Conservation (phyloP, 2,329 filamentous ascomycete species). For the Neoascochyta sp. region DNA sequence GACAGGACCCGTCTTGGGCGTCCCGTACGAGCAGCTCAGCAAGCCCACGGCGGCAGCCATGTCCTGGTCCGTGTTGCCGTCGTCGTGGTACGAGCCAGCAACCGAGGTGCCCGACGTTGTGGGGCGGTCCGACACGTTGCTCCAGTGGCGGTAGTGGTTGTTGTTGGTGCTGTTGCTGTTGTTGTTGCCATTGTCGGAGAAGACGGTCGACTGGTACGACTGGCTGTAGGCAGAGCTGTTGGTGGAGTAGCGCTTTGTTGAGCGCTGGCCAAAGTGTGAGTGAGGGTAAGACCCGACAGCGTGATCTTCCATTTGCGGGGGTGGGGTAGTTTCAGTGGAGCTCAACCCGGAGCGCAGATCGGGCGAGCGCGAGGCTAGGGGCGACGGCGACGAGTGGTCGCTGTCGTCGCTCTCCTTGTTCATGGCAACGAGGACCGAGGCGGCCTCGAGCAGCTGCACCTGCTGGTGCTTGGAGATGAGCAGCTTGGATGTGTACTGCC, state of each 20-base stretch:
- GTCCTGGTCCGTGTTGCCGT: conserved; percentile 68
- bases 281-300: conserved; percentile 47
- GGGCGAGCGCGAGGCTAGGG: conserved; percentile 75
- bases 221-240: conserved; percentile 58
- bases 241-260: conserved; percentile 46
- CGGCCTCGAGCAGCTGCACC: conserved; percentile 93
- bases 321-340: conserved; percentile 89
- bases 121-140: conserved; percentile 66
- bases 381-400: conserved; percentile 78
- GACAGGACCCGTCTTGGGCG: conserved; percentile 63
- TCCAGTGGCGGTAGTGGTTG: conserved; percentile 66
- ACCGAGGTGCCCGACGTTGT: conserved; percentile 62
- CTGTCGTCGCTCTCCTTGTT: conserved; percentile 63
- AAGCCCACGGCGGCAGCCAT: conserved; percentile 87
- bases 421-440: conserved; percentile 94
- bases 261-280: conserved; percentile 32
- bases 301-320: conserved; percentile 68
- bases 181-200: conserved; percentile 54
- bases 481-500: conserved; percentile 94
- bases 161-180: conserved; percentile 49
- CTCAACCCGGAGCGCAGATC: conserved; percentile 72
- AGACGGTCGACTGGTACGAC: conserved; percentile 74
- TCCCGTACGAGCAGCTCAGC: conserved; percentile 87
- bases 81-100: conserved; percentile 64
- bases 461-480: conserved; percentile 99